Percentiles rank a stretch among this genome's conserved stretches.
Conservation (phyloP, 2,329 filamentous ascomycete species). For the Ceratocystiopsis sp. region DNA sequence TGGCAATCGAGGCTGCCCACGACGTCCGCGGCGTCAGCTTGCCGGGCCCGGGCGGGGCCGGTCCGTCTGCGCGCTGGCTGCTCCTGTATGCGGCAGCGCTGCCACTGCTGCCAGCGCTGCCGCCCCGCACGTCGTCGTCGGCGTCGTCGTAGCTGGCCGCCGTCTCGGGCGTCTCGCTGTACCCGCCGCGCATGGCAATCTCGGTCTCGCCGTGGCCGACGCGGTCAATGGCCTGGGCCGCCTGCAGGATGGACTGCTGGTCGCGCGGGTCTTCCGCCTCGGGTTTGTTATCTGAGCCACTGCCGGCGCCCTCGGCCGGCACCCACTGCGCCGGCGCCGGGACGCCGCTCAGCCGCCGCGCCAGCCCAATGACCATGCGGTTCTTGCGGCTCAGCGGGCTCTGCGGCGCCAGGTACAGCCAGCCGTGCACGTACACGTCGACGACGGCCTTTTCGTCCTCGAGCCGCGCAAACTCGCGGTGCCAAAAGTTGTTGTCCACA, state of each 20-base stretch:
- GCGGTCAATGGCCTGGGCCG: slow-evolving; percentile 61
- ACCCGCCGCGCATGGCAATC: slow-evolving; percentile 52
- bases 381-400: slow-evolving; percentile 80
- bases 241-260: slow-evolving; percentile 50
- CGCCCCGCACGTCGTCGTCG: slow-evolving; percentile 17
- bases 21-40: slow-evolving; percentile 21
- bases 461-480: slow-evolving; percentile 57
- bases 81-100: no score
- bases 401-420: slow-evolving; percentile 77
- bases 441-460: slow-evolving; percentile 75
- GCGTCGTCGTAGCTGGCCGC: slow-evolving; percentile 19
- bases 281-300: slow-evolving; percentile 8
- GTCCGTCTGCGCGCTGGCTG: no score
- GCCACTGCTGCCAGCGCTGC: slow-evolving; percentile 10
- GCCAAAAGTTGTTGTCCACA: slow-evolving; percentile 39
- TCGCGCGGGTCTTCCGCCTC: slow-evolving; percentile 33
- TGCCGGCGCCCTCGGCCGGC: slow-evolving; percentile 14
- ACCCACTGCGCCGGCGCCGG: slow-evolving; percentile 39
- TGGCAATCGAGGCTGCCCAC: slow-evolving; percentile 13
- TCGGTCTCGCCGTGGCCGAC: slow-evolving; percentile 56
- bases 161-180: slow-evolving; percentile 44
- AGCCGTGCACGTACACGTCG: slow-evolving; percentile 87
- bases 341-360: slow-evolving; percentile 74
- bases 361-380: slow-evolving; percentile 69
- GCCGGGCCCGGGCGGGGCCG: neutral